phyloP scores from a whole-genome alignment of 352 stramenopile genomes.

The Labyrinthula sp. region DNA sequence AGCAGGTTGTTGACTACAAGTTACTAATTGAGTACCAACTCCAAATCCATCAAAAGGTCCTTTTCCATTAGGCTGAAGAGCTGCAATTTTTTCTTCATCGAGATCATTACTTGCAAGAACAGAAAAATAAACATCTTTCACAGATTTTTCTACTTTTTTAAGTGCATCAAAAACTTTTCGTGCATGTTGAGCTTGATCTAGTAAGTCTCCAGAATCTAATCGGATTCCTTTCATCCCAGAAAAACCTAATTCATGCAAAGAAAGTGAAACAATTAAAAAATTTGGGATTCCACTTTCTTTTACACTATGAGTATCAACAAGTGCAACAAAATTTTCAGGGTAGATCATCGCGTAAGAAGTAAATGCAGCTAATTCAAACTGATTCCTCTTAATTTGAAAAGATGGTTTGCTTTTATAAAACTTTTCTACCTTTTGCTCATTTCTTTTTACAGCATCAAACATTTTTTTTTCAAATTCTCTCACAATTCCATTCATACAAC shows the following conservation, averaged over 20 bases:
- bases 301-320: conserved; percentile 97
- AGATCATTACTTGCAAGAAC: conserved; percentile 98
- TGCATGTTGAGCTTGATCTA: conserved; percentile 70
- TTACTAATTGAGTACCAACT: conserved; percentile 83
- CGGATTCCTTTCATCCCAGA: conserved; percentile 63
- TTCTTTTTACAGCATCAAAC: conserved; percentile 54
- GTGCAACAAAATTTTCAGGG: conserved; percentile 76
- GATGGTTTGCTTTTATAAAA: not conserved
- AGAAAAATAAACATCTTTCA: conserved; percentile 47
- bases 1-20: conserved; percentile 89
- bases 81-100: conserved; percentile 84
- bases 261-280: conserved; percentile 81
- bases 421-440: conserved; percentile 39
- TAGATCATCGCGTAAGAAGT: conserved; percentile 89
- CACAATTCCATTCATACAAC: conserved; percentile 51
- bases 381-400: conserved; percentile 34
- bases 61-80: conserved; percentile 77
- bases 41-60: conserved; percentile 80
- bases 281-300: conserved; percentile 82
- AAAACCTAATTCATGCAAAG: conserved; percentile 56
- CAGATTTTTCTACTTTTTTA: conserved; percentile 3
- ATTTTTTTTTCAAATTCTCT: conserved; percentile 54
- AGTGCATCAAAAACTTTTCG: conserved; percentile 39
- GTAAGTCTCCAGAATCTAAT: conserved; percentile 91
- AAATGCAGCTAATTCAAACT: conserved; percentile 94